Conservation (phyloP, 2,329 filamentous ascomycete species). For the Aspergillus niger region DNA sequence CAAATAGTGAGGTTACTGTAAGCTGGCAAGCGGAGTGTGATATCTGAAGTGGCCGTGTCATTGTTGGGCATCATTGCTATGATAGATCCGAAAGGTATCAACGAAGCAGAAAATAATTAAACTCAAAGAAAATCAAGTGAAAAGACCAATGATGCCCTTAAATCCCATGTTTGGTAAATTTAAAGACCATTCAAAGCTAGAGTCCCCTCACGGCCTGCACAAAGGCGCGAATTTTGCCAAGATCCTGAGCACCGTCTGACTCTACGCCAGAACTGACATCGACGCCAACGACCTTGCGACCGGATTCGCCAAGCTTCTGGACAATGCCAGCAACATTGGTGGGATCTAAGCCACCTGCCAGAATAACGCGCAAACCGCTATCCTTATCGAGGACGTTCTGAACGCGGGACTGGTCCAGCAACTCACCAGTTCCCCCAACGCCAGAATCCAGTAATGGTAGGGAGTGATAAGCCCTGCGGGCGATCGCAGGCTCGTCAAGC, state of each 20-base stretch:
- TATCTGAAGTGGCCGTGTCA: neutral
- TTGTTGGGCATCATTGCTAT: neutral
- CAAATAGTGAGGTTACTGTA: neutral
- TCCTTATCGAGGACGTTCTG: constrained; percentile 67
- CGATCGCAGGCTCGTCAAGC: constrained; percentile 71
- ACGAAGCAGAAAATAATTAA: neutral
- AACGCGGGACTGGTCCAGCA: constrained; percentile 71
- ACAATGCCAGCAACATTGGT: constrained; percentile 74
- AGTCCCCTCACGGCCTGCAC: constrained; percentile 69
- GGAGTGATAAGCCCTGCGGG: constrained; percentile 75
- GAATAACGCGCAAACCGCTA: constrained; percentile 69
- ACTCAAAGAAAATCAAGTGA: neutral
- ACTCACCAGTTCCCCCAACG: constrained; percentile 75
- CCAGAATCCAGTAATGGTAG: constrained; percentile 86
- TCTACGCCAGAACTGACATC: constrained; percentile 97
- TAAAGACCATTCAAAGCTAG: constrained; percentile 23
- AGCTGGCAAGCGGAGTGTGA: neutral
- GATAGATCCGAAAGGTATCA: neutral
- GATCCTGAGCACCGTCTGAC: constrained; percentile 74
- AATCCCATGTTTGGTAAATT: neutral
- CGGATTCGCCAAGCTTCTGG: constrained; percentile 60
- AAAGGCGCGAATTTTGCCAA: constrained; percentile 80
- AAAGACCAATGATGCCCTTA: neutral
- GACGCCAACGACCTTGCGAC: constrained; percentile 71
- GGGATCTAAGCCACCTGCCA: constrained; percentile 82